phyloP scores from a whole-genome alignment of 345 rosid genomes.

The Ceriops decandra region DNA sequence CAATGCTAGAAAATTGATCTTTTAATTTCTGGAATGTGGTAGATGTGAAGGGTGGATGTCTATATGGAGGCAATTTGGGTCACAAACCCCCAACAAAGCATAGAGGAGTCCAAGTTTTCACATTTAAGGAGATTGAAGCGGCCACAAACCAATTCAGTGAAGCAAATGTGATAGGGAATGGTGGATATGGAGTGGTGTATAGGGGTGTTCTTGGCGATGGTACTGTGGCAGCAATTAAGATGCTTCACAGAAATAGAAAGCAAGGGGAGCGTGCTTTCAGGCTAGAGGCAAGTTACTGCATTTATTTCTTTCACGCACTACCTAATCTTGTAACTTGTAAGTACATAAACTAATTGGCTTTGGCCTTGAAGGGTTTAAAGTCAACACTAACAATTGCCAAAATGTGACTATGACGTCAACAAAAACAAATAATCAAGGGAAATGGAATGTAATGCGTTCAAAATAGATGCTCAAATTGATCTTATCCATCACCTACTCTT shows the following conservation, averaged over 20 bases:
- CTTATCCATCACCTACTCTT: neutral
- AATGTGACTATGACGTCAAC: constrained; percentile 8
- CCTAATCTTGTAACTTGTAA: too few species aligned
- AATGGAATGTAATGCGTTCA: neutral
- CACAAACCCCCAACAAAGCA: constrained; percentile 19
- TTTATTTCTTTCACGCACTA: constrained; percentile 23
- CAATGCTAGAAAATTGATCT: neutral
- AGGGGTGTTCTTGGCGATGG: constrained; percentile 71
- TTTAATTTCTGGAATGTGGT: constrained; percentile 16
- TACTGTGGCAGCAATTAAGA: constrained; percentile 74
- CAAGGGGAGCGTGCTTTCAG: constrained; percentile 83
- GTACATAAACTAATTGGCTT: too few species aligned
- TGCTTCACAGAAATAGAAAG: constrained; percentile 53
- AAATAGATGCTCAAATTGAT: neutral
- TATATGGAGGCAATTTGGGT: constrained; percentile 37
- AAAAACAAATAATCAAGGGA: neutral
- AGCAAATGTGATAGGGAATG: constrained; percentile 59
- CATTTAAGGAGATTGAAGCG: constrained; percentile 70
- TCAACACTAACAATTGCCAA: neutral
- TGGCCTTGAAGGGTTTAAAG: neutral
- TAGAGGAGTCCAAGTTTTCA: constrained; percentile 72
- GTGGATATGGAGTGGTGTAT: constrained; percentile 60
- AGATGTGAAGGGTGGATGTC: constrained; percentile 62
- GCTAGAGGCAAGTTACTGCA: constrained; percentile 65
- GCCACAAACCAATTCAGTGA: constrained; percentile 63